Percentiles rank a stretch among this genome's conserved stretches.
Conservation (phyloP, 495 filamentous ascomycete species). For the Neurospora sp. region DNA sequence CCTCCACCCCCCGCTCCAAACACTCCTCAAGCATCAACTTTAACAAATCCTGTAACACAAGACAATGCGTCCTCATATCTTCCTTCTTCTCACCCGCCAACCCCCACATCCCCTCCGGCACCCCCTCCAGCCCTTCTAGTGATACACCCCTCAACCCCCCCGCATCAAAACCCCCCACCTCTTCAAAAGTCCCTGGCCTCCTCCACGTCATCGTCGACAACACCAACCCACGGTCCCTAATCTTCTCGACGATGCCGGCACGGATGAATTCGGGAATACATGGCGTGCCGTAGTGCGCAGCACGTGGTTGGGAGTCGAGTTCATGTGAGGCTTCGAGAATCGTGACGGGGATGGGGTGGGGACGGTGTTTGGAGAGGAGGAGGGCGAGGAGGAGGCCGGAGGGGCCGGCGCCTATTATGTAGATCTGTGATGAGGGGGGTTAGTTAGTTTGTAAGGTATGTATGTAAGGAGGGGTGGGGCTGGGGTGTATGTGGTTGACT, state of each 20-base stretch:
- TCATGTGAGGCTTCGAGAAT: slow-evolving; percentile 42
- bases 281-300: slow-evolving; percentile 43
- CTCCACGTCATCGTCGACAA: slow-evolving; percentile 45
- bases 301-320: slow-evolving; percentile 46
- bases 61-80: slow-evolving; percentile 28
- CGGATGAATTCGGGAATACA: slow-evolving; percentile 45
- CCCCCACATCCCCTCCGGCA: neutral
- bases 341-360: slow-evolving; percentile 37
- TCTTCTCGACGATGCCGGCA: slow-evolving; percentile 46
- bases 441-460: neutral
- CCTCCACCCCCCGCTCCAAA: slow-evolving; percentile 29
- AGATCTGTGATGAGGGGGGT: slow-evolving; percentile 8
- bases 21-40: slow-evolving; percentile 40
- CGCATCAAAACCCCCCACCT: neutral
- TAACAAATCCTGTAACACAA: slow-evolving; percentile 27
- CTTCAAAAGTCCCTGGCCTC: slow-evolving; percentile 14
- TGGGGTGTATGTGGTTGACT: neutral
- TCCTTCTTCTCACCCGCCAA: slow-evolving; percentile 9
- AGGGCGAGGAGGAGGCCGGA: slow-evolving; percentile 49
- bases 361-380: slow-evolving; percentile 38
- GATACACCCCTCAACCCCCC: neutral
- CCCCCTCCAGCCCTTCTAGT: neutral
- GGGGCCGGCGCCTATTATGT: slow-evolving; percentile 47
- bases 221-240: slow-evolving; percentile 37
- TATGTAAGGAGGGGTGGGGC: neutral